Percentiles rank a stretch among this genome's conserved stretches.
Evolutionary conservation across 805 yeast genomes (phyloP).

Genomic region (Zygosaccharomyces pseudorouxii): DNA sequence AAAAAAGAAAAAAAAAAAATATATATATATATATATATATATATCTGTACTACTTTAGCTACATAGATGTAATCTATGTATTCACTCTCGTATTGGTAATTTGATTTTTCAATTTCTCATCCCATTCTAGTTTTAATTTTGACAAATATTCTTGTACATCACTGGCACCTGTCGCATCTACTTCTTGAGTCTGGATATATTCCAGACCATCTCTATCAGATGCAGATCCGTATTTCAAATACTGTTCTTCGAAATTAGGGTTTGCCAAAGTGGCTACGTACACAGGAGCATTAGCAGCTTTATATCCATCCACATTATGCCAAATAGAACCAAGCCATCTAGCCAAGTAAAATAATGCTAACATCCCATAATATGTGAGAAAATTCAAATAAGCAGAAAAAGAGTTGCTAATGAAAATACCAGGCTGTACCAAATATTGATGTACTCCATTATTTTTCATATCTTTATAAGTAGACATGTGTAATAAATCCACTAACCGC

Average conservation of each 20-base stretch:
- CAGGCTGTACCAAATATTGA: conserved; percentile 87
- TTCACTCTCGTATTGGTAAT: conserved; percentile 48
- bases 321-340: conserved; percentile 78
- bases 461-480: conserved; percentile 58
- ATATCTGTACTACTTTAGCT: neutral
- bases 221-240: conserved; percentile 69
- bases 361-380: conserved; percentile 82
- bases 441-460: conserved; percentile 51
- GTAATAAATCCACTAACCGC: conserved; percentile 77
- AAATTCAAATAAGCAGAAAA: conserved; percentile 71
- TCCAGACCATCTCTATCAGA: conserved; percentile 60
- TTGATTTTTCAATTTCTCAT: conserved; percentile 65
- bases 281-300: conserved; percentile 84
- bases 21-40: too few relatives aligned
- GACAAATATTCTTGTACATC: conserved; percentile 67
- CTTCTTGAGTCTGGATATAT: conserved; percentile 49
- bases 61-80: conserved; percentile 9
- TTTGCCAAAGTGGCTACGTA: conserved; percentile 55
- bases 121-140: conserved; percentile 61
- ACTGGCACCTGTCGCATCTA: conserved; percentile 59
- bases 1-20: too few relatives aligned
- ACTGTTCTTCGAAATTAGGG: conserved; percentile 43
- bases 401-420: conserved; percentile 82
- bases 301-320: conserved; percentile 85
- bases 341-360: conserved; percentile 75